phyloP scores from a whole-genome alignment of 352 stramenopile genomes.

The Phytophthora melonis region DNA sequence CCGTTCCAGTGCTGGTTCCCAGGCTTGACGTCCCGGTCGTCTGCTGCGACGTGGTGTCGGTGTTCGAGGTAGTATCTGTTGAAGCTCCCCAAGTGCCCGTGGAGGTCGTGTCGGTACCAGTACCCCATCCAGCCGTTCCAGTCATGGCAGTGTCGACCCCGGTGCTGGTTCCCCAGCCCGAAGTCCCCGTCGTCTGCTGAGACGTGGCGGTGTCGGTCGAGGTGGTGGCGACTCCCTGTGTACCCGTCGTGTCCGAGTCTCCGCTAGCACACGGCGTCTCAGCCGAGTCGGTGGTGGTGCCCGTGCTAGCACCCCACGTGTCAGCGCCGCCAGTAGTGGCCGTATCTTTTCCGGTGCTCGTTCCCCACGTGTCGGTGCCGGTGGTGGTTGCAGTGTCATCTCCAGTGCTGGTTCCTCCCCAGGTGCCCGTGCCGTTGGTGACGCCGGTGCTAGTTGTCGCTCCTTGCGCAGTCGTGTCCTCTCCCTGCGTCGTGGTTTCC shows the following conservation, averaged over 20 bases:
- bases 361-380: neutral
- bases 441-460: slow-evolving; percentile 4
- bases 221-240: slow-evolving; percentile 4
- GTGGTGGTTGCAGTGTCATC: slow-evolving; percentile 15
- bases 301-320: neutral
- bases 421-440: slow-evolving; percentile 5
- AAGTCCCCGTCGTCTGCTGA: slow-evolving; percentile 1
- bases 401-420: slow-evolving; percentile 18
- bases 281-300: slow-evolving; percentile 6
- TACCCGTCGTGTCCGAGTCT: slow-evolving; percentile 16
- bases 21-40: neutral
- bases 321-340: slow-evolving; percentile 2
- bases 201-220: slow-evolving; percentile 17
- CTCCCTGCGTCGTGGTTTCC: slow-evolving; percentile 15
- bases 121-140: slow-evolving; percentile 9
- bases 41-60: slow-evolving; percentile 11
- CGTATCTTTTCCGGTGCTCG: slow-evolving; percentile 19
- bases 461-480: slow-evolving; percentile 1
- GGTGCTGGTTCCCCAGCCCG: slow-evolving; percentile 15
- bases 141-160: slow-evolving; percentile 10
- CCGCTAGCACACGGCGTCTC: slow-evolving; percentile 25
- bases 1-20: slow-evolving; percentile 23
- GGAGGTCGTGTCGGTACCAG: slow-evolving; percentile 10
- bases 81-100: slow-evolving; percentile 11
- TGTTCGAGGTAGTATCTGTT: no score